Percentiles rank a stretch among this genome's conserved stretches.
These are phyloP conservation scores for Saposhnikovia divaricata DNA, from an alignment of 129 eudicot species.

Conservation along the genomic window DNA sequence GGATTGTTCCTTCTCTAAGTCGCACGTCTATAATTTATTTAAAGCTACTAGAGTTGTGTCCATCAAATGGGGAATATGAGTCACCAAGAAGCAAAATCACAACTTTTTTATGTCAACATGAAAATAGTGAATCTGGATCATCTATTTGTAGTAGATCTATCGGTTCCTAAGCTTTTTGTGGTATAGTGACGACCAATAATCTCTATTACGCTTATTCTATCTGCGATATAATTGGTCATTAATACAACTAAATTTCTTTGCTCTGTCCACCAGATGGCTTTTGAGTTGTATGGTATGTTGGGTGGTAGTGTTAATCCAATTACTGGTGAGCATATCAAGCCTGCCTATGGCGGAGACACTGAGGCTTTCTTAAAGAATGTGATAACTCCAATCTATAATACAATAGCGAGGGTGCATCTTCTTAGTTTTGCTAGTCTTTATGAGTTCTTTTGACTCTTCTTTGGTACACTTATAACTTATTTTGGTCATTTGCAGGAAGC, in stretches of 20 bases:
- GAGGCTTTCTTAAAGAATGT: constrained; percentile 79
- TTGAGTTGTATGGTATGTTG: constrained; percentile 78
- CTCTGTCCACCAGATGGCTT: constrained; percentile 55
- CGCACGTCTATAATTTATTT: not conserved
- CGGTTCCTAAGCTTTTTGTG: not conserved
- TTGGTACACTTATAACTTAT: not conserved
- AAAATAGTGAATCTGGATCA: not conserved
- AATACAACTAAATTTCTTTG: not conserved
- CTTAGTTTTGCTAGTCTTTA: not conserved
- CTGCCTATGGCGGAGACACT: constrained; percentile 75
- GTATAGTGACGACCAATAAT: not conserved
- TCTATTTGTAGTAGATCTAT: not conserved
- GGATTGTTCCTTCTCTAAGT: not conserved
- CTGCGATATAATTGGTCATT: not conserved
- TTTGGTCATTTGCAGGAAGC: constrained; percentile 49
- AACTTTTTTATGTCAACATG: not conserved
- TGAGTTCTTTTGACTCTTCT: not conserved
- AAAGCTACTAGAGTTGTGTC: not conserved
- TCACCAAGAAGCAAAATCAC: not conserved
- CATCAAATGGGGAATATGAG: not conserved
- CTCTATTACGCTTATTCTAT: not conserved
- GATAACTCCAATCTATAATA: constrained; percentile 65
- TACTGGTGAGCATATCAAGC: constrained; percentile 58
- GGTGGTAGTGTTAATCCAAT: constrained; percentile 71
- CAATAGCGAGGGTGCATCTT: constrained; percentile 51